Percentiles rank a stretch among this genome's conserved stretches.
These are phyloP conservation scores for Ogataea ganodermae DNA, from an alignment of 805 yeast species.

Conservation along the genomic window DNA sequence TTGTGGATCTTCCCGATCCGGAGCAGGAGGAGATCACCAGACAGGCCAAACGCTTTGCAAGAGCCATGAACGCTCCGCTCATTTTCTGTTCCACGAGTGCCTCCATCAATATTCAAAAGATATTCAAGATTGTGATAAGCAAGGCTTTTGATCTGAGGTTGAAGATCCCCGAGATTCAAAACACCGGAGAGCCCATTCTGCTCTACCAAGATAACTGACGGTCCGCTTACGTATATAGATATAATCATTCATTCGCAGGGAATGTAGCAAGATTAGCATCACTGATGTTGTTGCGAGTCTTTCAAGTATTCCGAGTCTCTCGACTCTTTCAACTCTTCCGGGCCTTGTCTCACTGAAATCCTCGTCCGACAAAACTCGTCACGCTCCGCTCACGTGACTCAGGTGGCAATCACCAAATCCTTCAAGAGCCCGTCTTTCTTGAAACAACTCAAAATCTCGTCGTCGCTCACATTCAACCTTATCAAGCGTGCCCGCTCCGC, in stretches of 20 bases:
- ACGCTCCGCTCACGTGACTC: too few species aligned
- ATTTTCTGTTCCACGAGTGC: conserved; percentile 90
- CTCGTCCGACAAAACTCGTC: too few species aligned
- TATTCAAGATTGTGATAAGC: conserved; percentile 85
- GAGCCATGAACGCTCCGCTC: conserved; percentile 82
- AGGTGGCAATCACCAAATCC: conserved; percentile 27
- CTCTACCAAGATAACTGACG: conserved; percentile 50
- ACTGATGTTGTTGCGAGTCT: not conserved
- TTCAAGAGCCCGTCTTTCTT: conserved; percentile 53
- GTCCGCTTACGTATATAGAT: too few species aligned
- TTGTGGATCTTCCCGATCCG: conserved; percentile 72
- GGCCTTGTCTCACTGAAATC: too few species aligned
- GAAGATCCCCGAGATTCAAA: conserved; percentile 79
- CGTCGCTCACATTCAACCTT: conserved; percentile 68
- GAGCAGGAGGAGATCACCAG: conserved; percentile 84
- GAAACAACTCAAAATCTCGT: conserved; percentile 63
- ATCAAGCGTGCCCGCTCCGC: conserved; percentile 70
- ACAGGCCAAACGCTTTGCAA: conserved; percentile 81
- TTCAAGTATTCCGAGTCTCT: not conserved
- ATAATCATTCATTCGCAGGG: too few species aligned
- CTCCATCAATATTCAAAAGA: conserved; percentile 90
- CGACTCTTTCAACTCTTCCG: not conserved
- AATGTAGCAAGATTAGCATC: too few species aligned
- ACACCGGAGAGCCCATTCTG: conserved; percentile 89
- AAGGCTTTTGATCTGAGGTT: conserved; percentile 86